Conservation (phyloP, 2,329 filamentous ascomycete genomes). For the Coniochaeta sp. region DNA sequence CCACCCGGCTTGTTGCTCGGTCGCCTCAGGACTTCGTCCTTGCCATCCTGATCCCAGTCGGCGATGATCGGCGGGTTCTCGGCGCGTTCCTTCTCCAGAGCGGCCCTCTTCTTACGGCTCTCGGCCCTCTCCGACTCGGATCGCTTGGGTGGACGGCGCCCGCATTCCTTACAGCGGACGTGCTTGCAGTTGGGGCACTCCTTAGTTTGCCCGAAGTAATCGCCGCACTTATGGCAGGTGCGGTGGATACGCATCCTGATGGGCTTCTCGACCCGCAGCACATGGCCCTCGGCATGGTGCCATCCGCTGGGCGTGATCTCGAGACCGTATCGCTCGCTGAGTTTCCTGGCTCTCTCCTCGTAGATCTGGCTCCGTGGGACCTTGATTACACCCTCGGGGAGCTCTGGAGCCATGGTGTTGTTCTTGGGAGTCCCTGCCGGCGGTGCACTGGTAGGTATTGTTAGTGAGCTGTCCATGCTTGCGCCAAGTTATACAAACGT, state of each 20-base stretch:
- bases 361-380: constrained; percentile 43
- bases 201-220: constrained; percentile 65
- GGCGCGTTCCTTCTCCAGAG: constrained; percentile 45
- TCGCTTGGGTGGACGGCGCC: constrained; percentile 63
- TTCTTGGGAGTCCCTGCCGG: constrained; percentile 5
- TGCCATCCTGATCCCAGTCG: constrained; percentile 39
- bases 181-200: constrained; percentile 74
- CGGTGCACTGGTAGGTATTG: neutral
- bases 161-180: constrained; percentile 72
- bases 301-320: constrained; percentile 48
- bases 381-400: constrained; percentile 16
- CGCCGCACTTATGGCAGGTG: constrained; percentile 74
- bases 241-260: constrained; percentile 73
- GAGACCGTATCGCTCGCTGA: constrained; percentile 48
- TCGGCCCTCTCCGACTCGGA: constrained; percentile 46
- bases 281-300: constrained; percentile 44
- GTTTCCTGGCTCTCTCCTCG: constrained; percentile 48
- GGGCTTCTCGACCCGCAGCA: constrained; percentile 63
- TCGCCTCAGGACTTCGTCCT: constrained; percentile 49
- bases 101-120: constrained; percentile 43
- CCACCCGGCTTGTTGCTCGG: constrained; percentile 59
- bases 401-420: constrained; percentile 1
- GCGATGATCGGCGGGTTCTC: constrained; percentile 47
- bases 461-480: neutral
- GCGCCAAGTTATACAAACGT: neutral